These are phyloP conservation scores for Westerdykella ornata DNA, from an alignment of 2,329 filamentous ascomycete species.

Conservation along the genomic window DNA sequence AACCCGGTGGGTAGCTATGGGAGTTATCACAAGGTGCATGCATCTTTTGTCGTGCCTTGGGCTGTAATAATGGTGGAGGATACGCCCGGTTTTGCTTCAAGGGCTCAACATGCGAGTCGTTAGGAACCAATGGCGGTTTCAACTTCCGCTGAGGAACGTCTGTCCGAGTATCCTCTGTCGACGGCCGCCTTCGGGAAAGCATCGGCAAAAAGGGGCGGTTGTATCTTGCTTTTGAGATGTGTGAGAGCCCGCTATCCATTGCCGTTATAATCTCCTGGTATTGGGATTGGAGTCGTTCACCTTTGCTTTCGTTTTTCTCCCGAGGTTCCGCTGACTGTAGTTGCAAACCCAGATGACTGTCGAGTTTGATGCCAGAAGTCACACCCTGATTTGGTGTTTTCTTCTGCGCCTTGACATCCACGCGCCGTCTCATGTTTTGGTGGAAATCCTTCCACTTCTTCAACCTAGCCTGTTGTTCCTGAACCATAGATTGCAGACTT, in stretches of 20 bases:
- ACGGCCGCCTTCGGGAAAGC: too few species aligned
- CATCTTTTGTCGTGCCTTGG: too few species aligned
- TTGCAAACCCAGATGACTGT: constrained; percentile 29
- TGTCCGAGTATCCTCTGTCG: constrained; percentile 3
- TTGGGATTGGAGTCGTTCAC: constrained; percentile 9
- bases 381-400: neutral
- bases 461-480: constrained; percentile 60
- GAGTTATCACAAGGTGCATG: too few species aligned
- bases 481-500: constrained; percentile 63
- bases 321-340: constrained; percentile 10
- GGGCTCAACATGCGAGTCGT: neutral
- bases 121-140: too few species aligned
- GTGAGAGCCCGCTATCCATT: constrained; percentile 25
- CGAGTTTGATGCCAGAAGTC: constrained; percentile 20
- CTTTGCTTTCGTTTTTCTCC: neutral
- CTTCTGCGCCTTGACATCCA: constrained; percentile 2
- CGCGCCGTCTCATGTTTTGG: constrained; percentile 35
- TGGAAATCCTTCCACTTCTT: constrained; percentile 67
- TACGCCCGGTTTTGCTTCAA: constrained; percentile 13
- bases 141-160: neutral
- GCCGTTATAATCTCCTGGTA: constrained; percentile 25
- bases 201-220: constrained; percentile 2
- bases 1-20: constrained; percentile 16
- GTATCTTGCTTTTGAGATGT: constrained; percentile 14
- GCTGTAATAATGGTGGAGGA: constrained; percentile 5